Conservation (phyloP, 2,329 filamentous ascomycete genomes). For the Neophaeococcomyces mojaviensis region DNA sequence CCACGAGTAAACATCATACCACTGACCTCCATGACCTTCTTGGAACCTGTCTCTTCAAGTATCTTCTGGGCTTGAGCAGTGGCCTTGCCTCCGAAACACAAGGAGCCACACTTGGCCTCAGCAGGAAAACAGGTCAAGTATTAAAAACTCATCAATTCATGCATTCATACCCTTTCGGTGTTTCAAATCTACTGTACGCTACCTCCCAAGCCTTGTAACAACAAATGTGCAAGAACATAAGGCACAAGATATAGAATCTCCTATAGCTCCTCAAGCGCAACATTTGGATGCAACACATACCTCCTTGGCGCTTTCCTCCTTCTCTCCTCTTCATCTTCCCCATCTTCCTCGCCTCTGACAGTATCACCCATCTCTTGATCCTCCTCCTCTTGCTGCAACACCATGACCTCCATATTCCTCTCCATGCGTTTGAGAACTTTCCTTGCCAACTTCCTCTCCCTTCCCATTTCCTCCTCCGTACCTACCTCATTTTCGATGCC, state of each 20-base stretch:
- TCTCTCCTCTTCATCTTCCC: not conserved
- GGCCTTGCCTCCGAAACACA: no score
- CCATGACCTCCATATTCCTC: slow-evolving; percentile 48
- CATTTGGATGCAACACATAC: slow-evolving; percentile 9
- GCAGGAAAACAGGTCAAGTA: no score
- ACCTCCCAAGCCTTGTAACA: not conserved
- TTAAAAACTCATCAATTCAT: no score
- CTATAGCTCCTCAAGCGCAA: slow-evolving; percentile 3
- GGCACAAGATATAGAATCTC: no score
- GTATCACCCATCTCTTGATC: not conserved
- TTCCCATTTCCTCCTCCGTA: slow-evolving; percentile 71
- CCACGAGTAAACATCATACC: no score
- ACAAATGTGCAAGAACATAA: no score
- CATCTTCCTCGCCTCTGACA: not conserved
- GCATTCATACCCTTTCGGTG: no score
- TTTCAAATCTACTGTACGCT: not conserved
- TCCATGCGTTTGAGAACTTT: slow-evolving; percentile 95
- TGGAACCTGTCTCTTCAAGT: no score
- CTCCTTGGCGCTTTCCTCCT: not conserved
- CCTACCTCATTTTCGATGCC: slow-evolving; percentile 77
- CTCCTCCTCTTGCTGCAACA: not conserved
- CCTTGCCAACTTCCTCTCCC: slow-evolving; percentile 62
- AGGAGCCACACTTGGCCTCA: no score
- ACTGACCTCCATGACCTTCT: no score
- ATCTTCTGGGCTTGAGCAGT: no score